Evolutionary conservation across 257 asterid genomes (phyloP), one percentile per base, ranked within the genome.

Genomic region (Nicotiana tabacum): DNA sequence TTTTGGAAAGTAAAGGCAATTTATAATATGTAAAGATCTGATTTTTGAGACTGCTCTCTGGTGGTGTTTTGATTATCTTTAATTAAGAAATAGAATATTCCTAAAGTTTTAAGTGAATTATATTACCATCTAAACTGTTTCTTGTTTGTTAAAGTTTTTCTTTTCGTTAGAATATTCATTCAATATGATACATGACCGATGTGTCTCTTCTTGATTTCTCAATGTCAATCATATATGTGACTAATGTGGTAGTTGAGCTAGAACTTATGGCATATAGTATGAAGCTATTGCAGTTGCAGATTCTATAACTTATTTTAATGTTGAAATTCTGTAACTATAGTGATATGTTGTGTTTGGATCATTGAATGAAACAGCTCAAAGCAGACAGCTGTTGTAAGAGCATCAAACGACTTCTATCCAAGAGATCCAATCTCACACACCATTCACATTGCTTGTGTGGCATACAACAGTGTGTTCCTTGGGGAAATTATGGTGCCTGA

Each of bases 331-430:
- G 83, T 24, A 53, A 57, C 35, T 64, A 32, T 64, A 65, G 60
- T 83, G 2, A 37, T 51, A 39, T 62, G 12, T 35, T 65, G 30
- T 79, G 35, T 76, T 53, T 2, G 24, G 16, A 30, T 76, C 60
- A 77, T 86, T 60, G 46, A 1, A 61, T 84, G 88, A 78, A 87
- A 85, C 92, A 94, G 98, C 90, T 95, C 98, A 6, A 95, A 92
- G 33, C 97, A 95, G 83, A 93, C 98, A 13, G 90, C 91, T 0
- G 85, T 95, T 7, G 93, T 91, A 61, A 91, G 98, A 83, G 98
- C 98, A 46, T 95, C 97, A 0, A 98, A 95, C 65, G 98, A 95
- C 87, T 95, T 95, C 91, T 95, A 72, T 80, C 98, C 97, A 0
- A 83, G 94, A 0, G 97, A 93, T 86, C 97, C 98, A 0, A 77